phyloP scores from a whole-genome alignment of 768 basidiomycete species.

The Boletus vermiculosoides region DNA sequence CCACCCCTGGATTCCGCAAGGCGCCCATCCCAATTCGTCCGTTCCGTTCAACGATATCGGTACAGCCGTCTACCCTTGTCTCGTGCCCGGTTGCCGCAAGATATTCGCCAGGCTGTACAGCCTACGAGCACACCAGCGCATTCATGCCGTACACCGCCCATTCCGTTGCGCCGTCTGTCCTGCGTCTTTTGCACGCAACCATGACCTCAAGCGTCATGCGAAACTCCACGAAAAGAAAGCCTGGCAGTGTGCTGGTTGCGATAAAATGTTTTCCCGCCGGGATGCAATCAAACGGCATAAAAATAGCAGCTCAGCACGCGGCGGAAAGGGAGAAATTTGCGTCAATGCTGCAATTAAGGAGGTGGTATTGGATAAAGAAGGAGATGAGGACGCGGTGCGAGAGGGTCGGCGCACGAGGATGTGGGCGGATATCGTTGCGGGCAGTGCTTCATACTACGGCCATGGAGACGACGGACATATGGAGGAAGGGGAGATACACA shows the following conservation, averaged over 20 bases:
- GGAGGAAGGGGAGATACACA: slow-evolving; percentile 65
- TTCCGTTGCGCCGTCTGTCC: slow-evolving; percentile 64
- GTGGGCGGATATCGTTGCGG: slow-evolving; percentile 60
- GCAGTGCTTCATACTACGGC: slow-evolving; percentile 19
- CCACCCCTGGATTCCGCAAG: slow-evolving; percentile 32
- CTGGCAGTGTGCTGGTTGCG: slow-evolving; percentile 73
- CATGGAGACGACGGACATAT: slow-evolving; percentile 29
- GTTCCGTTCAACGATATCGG: slow-evolving; percentile 50
- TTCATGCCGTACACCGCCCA: slow-evolving; percentile 64
- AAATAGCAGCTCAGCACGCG: slow-evolving; percentile 53
- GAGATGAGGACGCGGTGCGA: slow-evolving; percentile 39
- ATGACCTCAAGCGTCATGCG: slow-evolving; percentile 77
- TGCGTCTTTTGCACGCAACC: slow-evolving; percentile 74
- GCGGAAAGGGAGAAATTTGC: slow-evolving; percentile 52
- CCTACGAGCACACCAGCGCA: slow-evolving; percentile 68
- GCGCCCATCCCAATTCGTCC: slow-evolving; percentile 18
- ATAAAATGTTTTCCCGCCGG: slow-evolving; percentile 70
- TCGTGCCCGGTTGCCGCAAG: slow-evolving; percentile 62
- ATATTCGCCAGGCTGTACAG: slow-evolving; percentile 67
- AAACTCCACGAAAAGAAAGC: slow-evolving; percentile 70
- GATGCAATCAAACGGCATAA: slow-evolving; percentile 81
- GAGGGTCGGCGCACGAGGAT: slow-evolving; percentile 62
- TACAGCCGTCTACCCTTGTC: slow-evolving; percentile 79
- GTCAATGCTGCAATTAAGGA: slow-evolving; percentile 59
- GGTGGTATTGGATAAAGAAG: slow-evolving; percentile 47